Conservation (phyloP, 1,284 basidiomycete species). For the Phylloporus sp. region DNA sequence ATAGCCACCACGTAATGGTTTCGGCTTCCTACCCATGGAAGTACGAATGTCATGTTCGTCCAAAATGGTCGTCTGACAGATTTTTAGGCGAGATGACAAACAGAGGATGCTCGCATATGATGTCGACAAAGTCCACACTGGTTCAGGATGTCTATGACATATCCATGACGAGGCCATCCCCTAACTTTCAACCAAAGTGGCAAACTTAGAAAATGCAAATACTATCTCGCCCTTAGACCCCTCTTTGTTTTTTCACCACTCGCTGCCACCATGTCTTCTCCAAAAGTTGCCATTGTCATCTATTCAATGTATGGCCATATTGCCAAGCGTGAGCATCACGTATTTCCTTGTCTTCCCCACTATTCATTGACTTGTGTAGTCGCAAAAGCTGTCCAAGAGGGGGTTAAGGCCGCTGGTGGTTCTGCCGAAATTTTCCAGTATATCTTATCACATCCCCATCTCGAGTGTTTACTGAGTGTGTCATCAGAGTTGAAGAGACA, state of each 20-base stretch:
- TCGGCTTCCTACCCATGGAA: not conserved
- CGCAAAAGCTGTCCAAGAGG: conserved; percentile 59
- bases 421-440: conserved; percentile 54
- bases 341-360: not conserved
- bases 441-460: conserved; percentile 4
- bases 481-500: conserved; percentile 59
- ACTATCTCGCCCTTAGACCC: conserved; percentile 11
- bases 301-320: conserved; percentile 63
- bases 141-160: not conserved
- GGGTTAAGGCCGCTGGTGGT: conserved; percentile 57
- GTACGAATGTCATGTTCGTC: not conserved
- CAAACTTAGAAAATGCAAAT: not conserved
- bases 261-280: conserved; percentile 31
- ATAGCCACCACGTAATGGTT: not conserved
- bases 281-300: conserved; percentile 55
- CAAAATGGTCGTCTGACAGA: not conserved
- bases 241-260: not conserved
- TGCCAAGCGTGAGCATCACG: conserved; percentile 40
- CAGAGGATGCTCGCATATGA: too few relatives aligned
- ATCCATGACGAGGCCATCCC: conserved; percentile 1
- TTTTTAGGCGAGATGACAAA: not conserved
- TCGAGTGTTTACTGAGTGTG: not conserved
- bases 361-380: conserved; percentile 39
- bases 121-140: too few relatives aligned
- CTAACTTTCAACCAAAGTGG: not conserved